A percentile compares a stretch with the other conserved stretches of the same genome.
These are phyloP conservation scores for Circinella umbellata DNA, from an alignment of 371 early-diverging fungal species.

Conservation along the genomic window DNA sequence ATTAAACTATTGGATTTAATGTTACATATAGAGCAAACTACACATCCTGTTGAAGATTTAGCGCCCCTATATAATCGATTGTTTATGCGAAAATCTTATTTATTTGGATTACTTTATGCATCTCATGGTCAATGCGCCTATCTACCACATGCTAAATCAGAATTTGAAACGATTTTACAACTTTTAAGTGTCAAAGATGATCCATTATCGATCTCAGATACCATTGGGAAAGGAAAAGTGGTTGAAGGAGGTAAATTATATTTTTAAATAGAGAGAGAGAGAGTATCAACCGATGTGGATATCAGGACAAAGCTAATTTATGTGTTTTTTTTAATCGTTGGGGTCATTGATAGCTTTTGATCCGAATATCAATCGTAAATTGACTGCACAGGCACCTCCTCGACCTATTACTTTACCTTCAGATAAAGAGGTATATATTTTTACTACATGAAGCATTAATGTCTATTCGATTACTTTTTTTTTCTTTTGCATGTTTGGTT, in stretches of 20 bases:
- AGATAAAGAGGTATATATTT: slow-evolving; percentile 39
- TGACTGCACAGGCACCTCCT: slow-evolving; percentile 73
- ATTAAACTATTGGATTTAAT: background rate
- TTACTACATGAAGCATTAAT: background rate
- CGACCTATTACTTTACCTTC: slow-evolving; percentile 65
- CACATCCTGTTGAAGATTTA: background rate
- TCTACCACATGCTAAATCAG: slow-evolving; percentile 33
- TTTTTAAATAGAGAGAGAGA: background rate
- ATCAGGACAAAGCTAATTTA: too few species aligned
- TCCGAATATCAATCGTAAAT: slow-evolving; percentile 68
- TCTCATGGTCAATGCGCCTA: slow-evolving; percentile 36
- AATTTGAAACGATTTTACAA: slow-evolving; percentile 26
- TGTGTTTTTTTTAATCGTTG: too few species aligned
- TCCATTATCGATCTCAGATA: slow-evolving; percentile 13
- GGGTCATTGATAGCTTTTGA: slow-evolving; percentile 56
- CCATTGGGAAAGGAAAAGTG: slow-evolving; percentile 25
- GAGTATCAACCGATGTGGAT: too few species aligned
- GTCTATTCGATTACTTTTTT: background rate
- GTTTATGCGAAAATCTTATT: slow-evolving; percentile 33
- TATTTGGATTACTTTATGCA: slow-evolving; percentile 37
- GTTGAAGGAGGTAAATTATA: slow-evolving; percentile 34
- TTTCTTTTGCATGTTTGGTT: background rate
- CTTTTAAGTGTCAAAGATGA: slow-evolving; percentile 12
- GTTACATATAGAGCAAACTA: background rate
- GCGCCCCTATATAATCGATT: slow-evolving; percentile 33